Percentiles rank a stretch among this genome's conserved stretches.
These are phyloP conservation scores for Paxillus rubicundulus DNA, from an alignment of 768 basidiomycete species.

Conservation along the genomic window DNA sequence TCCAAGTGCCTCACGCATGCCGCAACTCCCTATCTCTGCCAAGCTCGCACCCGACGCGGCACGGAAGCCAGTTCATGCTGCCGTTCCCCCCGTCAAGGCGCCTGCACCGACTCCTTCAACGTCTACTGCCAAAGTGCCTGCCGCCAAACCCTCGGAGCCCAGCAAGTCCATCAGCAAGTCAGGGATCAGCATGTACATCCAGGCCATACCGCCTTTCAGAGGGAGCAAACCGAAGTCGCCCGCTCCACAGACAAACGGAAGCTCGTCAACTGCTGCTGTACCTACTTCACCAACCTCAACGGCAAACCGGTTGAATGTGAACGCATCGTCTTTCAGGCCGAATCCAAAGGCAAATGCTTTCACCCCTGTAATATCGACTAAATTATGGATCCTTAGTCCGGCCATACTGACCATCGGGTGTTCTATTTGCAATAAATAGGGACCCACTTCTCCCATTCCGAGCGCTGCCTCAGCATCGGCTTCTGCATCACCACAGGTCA, in stretches of 20 bases:
- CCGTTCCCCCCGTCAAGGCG: conserved; percentile 24
- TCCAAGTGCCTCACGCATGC: conserved; percentile 47
- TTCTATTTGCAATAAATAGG: conserved; percentile 33
- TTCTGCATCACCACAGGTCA: conserved; percentile 61
- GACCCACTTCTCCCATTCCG: conserved; percentile 46
- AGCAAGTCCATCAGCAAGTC: conserved; percentile 44
- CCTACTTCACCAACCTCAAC: conserved; percentile 53
- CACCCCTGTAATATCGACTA: conserved; percentile 52
- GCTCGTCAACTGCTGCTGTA: conserved; percentile 33
- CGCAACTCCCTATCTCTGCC: conserved; percentile 28
- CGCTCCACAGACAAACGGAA: conserved; percentile 29
- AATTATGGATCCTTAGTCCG: conserved; percentile 4
- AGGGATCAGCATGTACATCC: conserved; percentile 73
- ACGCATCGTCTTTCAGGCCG: conserved; percentile 89
- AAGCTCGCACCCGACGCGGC: conserved; percentile 30
- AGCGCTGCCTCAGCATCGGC: conserved; percentile 42
- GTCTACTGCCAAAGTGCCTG: conserved; percentile 30
- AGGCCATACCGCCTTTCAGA: conserved; percentile 88
- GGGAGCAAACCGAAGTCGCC: conserved; percentile 47
- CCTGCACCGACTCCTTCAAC: conserved; percentile 28
- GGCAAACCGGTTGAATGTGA: conserved; percentile 74
- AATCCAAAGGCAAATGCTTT: conserved; percentile 78
- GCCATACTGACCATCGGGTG: conserved; percentile 18
- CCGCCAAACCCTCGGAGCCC: conserved; percentile 29
- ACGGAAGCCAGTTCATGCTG: conserved; percentile 28